Evolutionary conservation across 441 rosid species (phyloP).

Genomic region (Adansonia rubrostipa): DNA sequence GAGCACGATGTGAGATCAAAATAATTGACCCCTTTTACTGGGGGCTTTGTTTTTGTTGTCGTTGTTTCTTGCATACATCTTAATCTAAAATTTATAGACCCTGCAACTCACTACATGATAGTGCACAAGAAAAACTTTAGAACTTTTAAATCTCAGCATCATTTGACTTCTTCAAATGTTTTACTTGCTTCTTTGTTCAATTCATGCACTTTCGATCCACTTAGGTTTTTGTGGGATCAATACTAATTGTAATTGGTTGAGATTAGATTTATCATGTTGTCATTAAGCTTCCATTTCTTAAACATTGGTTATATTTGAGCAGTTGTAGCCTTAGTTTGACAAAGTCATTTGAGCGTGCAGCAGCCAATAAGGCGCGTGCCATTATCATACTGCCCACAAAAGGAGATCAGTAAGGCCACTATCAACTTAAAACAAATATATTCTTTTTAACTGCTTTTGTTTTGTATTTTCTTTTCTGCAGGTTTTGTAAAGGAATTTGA

Average conservation of each 20-base stretch:
- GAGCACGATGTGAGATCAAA: slow-evolving; percentile 1
- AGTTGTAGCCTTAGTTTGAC: slow-evolving; percentile 96
- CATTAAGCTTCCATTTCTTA: background rate
- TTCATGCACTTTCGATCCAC: background rate
- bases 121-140: slow-evolving; percentile 9
- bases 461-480: background rate
- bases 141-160: background rate
- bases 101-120: background rate
- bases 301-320: slow-evolving; percentile 45
- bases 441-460: slow-evolving; percentile 14
- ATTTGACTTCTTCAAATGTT: background rate
- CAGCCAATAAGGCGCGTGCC: slow-evolving; percentile 87
- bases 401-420: slow-evolving; percentile 71
- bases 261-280: background rate
- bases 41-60: background rate
- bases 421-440: slow-evolving; percentile 23
- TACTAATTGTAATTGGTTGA: background rate
- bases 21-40: background rate
- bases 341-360: slow-evolving; percentile 91
- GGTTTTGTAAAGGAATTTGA: background rate
- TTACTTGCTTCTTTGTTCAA: background rate
- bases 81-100: background rate
- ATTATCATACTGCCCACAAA: slow-evolving; percentile 85
- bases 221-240: background rate
- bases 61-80: background rate